These are phyloP conservation scores for Curvularia sp. DNA, from an alignment of 2,329 filamentous ascomycete species.

Conservation along the genomic window DNA sequence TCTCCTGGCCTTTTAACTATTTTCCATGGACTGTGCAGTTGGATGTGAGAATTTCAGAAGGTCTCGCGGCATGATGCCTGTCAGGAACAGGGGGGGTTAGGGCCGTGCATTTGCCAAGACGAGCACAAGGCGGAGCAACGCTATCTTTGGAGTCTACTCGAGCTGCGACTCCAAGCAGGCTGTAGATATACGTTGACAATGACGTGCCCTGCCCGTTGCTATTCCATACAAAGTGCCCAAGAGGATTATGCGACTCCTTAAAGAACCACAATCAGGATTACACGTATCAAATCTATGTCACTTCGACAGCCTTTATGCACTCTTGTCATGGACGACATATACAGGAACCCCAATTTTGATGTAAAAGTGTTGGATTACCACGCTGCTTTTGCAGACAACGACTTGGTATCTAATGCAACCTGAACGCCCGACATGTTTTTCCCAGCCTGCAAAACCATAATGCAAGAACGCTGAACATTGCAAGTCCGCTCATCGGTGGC, in stretches of 20 bases:
- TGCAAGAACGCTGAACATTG: slow-evolving; percentile 20
- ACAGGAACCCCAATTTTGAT: background rate
- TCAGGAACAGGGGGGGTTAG: background rate
- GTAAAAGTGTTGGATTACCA: slow-evolving; percentile 30
- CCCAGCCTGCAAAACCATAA: slow-evolving; percentile 23
- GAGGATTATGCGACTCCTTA: background rate
- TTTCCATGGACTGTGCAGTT: background rate
- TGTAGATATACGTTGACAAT: background rate
- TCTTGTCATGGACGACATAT: background rate
- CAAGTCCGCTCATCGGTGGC: slow-evolving; percentile 54
- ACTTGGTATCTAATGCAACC: slow-evolving; percentile 44
- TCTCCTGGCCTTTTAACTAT: background rate
- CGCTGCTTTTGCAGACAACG: slow-evolving; percentile 25
- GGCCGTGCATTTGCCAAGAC: slow-evolving; percentile 1
- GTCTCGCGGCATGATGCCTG: background rate
- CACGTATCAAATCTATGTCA: background rate
- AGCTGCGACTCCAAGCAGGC: background rate
- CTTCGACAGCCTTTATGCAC: background rate
- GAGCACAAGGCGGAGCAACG: slow-evolving; percentile 1
- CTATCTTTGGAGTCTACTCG: background rate
- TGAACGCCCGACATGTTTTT: slow-evolving; percentile 42
- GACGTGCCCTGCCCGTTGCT: background rate
- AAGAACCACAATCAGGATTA: background rate
- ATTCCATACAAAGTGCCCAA: background rate
- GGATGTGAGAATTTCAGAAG: background rate